phyloP scores from a whole-genome alignment of 257 asterid species.

The Solanum paucissectum region DNA sequence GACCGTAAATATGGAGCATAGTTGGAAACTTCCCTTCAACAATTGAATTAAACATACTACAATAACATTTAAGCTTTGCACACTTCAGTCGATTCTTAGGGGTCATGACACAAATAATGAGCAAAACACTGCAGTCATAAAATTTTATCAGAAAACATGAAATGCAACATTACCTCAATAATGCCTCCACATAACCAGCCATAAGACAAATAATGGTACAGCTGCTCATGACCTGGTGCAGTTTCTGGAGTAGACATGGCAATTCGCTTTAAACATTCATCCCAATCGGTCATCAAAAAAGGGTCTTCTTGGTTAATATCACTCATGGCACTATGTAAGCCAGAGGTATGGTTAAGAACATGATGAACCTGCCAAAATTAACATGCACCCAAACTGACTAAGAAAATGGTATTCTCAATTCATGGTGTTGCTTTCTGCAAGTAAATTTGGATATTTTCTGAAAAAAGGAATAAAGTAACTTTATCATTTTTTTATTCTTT shows the following conservation, averaged over 20 bases:
- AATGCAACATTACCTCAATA: slow-evolving; percentile 58
- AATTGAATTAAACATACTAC: background rate
- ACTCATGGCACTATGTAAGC: slow-evolving; percentile 82
- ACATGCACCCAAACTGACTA: background rate
- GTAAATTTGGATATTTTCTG: background rate
- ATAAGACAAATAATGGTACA: slow-evolving; percentile 79
- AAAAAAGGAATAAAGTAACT: background rate
- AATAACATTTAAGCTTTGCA: background rate
- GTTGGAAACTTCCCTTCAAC: background rate
- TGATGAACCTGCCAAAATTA: slow-evolving; percentile 66
- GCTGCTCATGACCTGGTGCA: slow-evolving; percentile 70
- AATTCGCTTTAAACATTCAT: slow-evolving; percentile 60
- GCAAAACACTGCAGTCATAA: background rate
- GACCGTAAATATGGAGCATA: background rate
- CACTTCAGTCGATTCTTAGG: background rate
- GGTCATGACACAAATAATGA: background rate
- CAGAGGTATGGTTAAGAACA: slow-evolving; percentile 95
- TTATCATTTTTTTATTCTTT: background rate
- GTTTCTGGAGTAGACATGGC: slow-evolving; percentile 50
- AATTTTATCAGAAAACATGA: background rate
- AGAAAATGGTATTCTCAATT: background rate
- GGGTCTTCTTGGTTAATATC: slow-evolving; percentile 63
- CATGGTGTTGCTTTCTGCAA: background rate
- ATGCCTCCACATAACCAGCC: slow-evolving; percentile 98
- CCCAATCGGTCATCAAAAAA: slow-evolving; percentile 67